Conservation (phyloP, 108 stramenopile genomes). For the Cylindrotheca closterium region DNA sequence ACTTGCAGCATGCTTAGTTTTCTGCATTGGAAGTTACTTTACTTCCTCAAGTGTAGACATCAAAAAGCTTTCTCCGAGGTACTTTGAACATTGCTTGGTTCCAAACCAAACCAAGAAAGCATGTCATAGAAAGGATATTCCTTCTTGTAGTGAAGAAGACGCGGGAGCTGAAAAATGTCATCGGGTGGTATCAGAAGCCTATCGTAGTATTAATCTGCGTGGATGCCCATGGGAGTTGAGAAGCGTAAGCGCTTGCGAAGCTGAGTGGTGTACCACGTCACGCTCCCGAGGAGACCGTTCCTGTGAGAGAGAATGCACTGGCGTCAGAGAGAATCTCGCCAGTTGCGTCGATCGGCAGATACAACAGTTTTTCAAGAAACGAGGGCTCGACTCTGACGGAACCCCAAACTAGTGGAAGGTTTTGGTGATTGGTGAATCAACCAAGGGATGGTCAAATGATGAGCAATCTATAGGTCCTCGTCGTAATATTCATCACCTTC, state of each 20-base stretch:
- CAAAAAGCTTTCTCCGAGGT: slow-evolving; percentile 9
- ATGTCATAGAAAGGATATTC: slow-evolving; percentile 5
- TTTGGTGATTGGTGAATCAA: background rate
- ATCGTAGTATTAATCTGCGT: slow-evolving; percentile 36
- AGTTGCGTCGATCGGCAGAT: slow-evolving; percentile 17
- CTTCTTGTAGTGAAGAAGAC: background rate
- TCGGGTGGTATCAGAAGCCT: slow-evolving; percentile 19
- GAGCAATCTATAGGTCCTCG: no score
- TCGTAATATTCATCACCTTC: no score
- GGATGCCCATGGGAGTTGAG: slow-evolving; percentile 35
- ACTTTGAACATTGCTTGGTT: slow-evolving; percentile 12
- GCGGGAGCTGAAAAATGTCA: slow-evolving; percentile 14
- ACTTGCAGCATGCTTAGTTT: background rate
- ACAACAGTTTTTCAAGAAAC: slow-evolving; percentile 3
- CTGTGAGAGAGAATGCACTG: slow-evolving; percentile 33
- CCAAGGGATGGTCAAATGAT: background rate
- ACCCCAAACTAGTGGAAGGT: slow-evolving; percentile 1
- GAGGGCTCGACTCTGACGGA: slow-evolving; percentile 18
- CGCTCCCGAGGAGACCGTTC: background rate
- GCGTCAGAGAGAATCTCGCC: slow-evolving; percentile 13
- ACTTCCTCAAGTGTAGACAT: slow-evolving; percentile 28
- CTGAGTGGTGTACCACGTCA: slow-evolving; percentile 30
- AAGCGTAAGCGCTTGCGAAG: slow-evolving; percentile 22
- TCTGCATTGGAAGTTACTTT: slow-evolving; percentile 14
- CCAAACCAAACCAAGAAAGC: background rate